phyloP scores from a whole-genome alignment of 192 early-diverging fungal genomes.

The Backusella sp. region DNA sequence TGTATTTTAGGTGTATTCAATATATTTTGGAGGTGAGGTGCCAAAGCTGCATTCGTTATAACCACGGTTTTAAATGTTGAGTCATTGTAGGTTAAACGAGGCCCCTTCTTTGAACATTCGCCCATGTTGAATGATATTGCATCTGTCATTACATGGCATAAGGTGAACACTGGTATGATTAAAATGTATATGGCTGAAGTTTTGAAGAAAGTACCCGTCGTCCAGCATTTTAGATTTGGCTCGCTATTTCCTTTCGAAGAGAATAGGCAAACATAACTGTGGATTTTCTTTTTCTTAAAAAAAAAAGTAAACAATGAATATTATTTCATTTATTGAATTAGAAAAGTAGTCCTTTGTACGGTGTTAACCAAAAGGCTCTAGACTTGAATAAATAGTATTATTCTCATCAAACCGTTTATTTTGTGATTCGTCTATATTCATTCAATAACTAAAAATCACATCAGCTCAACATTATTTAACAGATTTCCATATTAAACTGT shows the following conservation, averaged over 20 bases:
- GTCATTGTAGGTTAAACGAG: constrained; percentile 47
- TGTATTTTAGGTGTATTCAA: constrained; percentile 85
- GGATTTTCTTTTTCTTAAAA: too few relatives aligned
- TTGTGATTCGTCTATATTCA: not conserved
- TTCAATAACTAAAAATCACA: too few relatives aligned
- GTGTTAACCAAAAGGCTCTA: constrained; percentile 30
- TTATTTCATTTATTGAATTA: constrained; percentile 60
- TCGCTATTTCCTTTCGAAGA: constrained; percentile 66
- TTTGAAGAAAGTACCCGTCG: constrained; percentile 89
- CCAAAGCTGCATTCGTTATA: not conserved
- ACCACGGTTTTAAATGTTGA: not conserved
- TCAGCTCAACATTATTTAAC: too few relatives aligned
- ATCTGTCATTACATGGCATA: constrained; percentile 83
- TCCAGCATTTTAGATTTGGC: constrained; percentile 97
- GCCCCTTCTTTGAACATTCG: constrained; percentile 78
- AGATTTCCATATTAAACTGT: too few relatives aligned
- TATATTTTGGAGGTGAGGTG: constrained; percentile 74
- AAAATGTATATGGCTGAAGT: constrained; percentile 97
- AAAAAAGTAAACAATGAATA: too few relatives aligned
- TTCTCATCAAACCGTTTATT: not conserved
- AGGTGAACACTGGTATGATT: constrained; percentile 87
- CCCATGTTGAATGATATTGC: constrained; percentile 95
- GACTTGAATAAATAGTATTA: not conserved
- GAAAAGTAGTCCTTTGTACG: too few relatives aligned
- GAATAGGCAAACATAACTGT: constrained; percentile 71